Evolutionary conservation across 2,329 filamentous ascomycete species (phyloP), one percentile per base, ranked within the genome.

Genomic region (Diaporthe sp.): DNA sequence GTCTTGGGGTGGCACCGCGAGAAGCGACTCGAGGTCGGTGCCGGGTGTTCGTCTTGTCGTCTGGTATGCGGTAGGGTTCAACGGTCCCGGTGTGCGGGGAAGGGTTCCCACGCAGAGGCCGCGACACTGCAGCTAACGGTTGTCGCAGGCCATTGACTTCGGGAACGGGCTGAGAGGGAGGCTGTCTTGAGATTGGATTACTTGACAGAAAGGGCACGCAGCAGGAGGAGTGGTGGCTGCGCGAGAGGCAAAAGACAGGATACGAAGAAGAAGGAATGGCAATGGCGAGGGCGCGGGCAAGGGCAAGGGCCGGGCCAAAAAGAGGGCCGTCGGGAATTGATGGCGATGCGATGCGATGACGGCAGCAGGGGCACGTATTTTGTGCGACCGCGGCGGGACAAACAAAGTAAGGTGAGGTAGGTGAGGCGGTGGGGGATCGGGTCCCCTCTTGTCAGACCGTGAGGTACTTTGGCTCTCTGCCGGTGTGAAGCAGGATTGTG

Each of bases 91-190:
- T 80, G 78, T 80, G 80, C 81, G 77, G 80, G 83, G 77, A 80
- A 77, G 80, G 81, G 77, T 75, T 78, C 80, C 81, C 83, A 83
- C 76, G 82, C 79, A 75, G 82, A 78, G 80, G 88, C 87, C 88
- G 87, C 86, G 87, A 87, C 74, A 60, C 87, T 86, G 86, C 84
- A 82, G 78, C 86, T 90, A 91, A 82, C 86, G 85, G 84, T 87
- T 87, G 84, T 87, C 84, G 83, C 86, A 85, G 87, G 86, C 87
- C 89, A 91, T 91, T 88, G 87, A 86, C 87, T 81, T 81, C 64
- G 75, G 67, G 55, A 55, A 28, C 47, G 52, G 52, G 50, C 71
- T 69, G 30, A 30, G 28, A 28, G 17, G 47, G 38, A 17, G 33
- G 6, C 15, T 45, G 33, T 28, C 19, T 60, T 19, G 28, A 66